A percentile compares a stretch with the other conserved stretches of the same genome.
Evolutionary conservation across 2,329 filamentous ascomycete species (phyloP).

Genomic region (Rutstroemia sp.): DNA sequence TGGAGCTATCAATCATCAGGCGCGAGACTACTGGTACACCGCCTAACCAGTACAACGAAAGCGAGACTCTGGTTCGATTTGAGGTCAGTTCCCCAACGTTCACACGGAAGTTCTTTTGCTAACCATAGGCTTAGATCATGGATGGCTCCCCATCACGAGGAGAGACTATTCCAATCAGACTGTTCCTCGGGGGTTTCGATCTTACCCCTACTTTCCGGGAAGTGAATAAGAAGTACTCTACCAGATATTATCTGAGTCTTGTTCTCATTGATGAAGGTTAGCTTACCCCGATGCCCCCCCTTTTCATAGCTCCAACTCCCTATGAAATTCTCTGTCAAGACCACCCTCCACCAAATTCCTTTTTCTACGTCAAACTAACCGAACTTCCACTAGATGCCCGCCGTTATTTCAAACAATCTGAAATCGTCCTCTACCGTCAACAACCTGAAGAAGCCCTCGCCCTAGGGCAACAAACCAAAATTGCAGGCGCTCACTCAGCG

Average conservation of each 20-base stretch:
- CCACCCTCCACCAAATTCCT: background rate
- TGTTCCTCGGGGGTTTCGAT: conserved; percentile 97
- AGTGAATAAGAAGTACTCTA: conserved; percentile 99
- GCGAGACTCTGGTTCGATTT: conserved; percentile 93
- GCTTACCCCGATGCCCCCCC: background rate
- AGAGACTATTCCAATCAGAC: conserved; percentile 89
- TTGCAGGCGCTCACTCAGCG: conserved; percentile 27
- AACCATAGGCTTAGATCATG: conserved; percentile 65
- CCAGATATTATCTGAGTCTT: conserved; percentile 91
- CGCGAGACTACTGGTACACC: conserved; percentile 93
- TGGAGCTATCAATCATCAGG: conserved; percentile 97
- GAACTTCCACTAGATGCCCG: conserved; percentile 60
- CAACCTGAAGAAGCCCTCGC: conserved; percentile 45
- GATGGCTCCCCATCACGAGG: conserved; percentile 94
- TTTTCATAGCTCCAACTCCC: too few relatives aligned
- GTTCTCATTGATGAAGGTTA: conserved; percentile 91
- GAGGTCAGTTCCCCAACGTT: conserved; percentile 49
- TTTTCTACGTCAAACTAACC: background rate
- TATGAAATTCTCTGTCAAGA: too few relatives aligned
- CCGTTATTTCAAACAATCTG: conserved; percentile 97
- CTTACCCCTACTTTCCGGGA: conserved; percentile 96
- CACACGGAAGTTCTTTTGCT: background rate
- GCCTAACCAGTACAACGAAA: conserved; percentile 99
- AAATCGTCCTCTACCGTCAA: conserved; percentile 94
- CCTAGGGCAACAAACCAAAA: conserved; percentile 29